Base-by-base conservation (phyloP, 2,329 filamentous ascomycete genomes). In the Fusarium sp. region DNA sequence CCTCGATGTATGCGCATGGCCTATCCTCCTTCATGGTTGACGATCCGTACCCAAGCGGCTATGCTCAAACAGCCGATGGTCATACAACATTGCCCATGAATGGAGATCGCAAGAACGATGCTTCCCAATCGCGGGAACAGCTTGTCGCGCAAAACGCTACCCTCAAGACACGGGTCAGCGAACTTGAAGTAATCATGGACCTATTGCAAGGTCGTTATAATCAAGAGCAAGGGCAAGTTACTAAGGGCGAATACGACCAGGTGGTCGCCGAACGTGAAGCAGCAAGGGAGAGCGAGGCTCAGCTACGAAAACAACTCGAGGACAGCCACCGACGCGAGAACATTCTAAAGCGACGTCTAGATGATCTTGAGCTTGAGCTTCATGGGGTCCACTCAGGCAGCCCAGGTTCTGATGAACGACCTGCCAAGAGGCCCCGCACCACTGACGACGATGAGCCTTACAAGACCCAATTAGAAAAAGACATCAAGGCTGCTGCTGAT, bases 151-250 rank as follows among this genome's bases (percentile, higher is more conserved):
- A 91, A 66, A 97, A 97, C 79, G 92, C 92, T 7, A 91, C 90
- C 52, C 85, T 98, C n/a, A 97, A 97, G 82, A 99, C 96, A 1
- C 90, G 96, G 43, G 95, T 99, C 34, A 96, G 91, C 73, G 96
- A 99, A 79, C 86, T 99, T 25, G 96, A 99, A 78, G 88, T 99
- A 54, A 98, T 99, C 83, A 98, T 94, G 75, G 91, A 92, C 76
- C 84, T 94, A 45, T 94, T 93, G 79, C 86, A 90, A 52, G 90
- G 90, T 39, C 88, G 91, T 30, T 30, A 30, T 30, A 30, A 30
- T 30, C 28, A 13, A 30, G 28, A 30, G 28, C 28, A 30, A 30
- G 28, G 28, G 6, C 28, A 30, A 13, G 28, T 30, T 30, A 12
- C 28, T 10, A 30, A 30, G 28, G 28, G 13, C 28, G 86, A 89